These are phyloP conservation scores for Tulasnella sp. DNA, from an alignment of 768 basidiomycete genomes.

Conservation along the genomic window DNA sequence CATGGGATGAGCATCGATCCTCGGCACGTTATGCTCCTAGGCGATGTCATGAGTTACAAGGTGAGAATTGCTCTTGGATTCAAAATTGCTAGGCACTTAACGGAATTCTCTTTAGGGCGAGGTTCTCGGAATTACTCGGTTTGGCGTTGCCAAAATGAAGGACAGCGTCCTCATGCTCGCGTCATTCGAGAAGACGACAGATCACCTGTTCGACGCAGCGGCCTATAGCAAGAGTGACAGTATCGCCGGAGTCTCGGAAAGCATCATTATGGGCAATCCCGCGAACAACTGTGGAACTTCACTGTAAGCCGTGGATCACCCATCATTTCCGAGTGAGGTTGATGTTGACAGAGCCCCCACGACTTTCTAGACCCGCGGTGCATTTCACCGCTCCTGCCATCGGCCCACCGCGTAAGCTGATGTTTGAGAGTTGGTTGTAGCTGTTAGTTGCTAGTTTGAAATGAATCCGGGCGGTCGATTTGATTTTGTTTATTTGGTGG, in stretches of 20 bases:
- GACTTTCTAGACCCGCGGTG: conserved; percentile 40
- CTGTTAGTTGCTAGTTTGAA: not conserved
- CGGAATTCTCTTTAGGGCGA: conserved; percentile 60
- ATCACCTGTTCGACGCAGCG: conserved; percentile 96
- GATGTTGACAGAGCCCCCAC: not conserved
- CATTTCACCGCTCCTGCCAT: conserved; percentile 39
- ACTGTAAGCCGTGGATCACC: conserved; percentile 52
- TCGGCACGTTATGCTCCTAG: conserved; percentile 95
- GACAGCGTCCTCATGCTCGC: conserved; percentile 98
- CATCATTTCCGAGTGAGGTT: not conserved
- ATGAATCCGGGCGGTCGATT: not conserved
- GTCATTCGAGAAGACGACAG: conserved; percentile 98
- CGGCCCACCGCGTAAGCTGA: conserved; percentile 39
- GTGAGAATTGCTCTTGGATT: conserved; percentile 38
- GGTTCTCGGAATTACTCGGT: conserved; percentile 95
- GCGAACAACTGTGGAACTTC: conserved; percentile 93
- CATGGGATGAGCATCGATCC: conserved; percentile 99
- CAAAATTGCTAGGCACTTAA: not conserved
- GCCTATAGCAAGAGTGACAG: conserved; percentile 93
- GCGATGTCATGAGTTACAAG: conserved; percentile 99
- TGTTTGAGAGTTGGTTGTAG: conserved; percentile 43
- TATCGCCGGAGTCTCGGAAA: conserved; percentile 96
- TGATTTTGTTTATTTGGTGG: not conserved
- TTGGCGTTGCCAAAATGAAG: conserved; percentile 99
- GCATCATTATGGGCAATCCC: conserved; percentile 98